Base-by-base conservation (phyloP, 23 red algal genomes). In the Pyropia haitanensis region DNA sequence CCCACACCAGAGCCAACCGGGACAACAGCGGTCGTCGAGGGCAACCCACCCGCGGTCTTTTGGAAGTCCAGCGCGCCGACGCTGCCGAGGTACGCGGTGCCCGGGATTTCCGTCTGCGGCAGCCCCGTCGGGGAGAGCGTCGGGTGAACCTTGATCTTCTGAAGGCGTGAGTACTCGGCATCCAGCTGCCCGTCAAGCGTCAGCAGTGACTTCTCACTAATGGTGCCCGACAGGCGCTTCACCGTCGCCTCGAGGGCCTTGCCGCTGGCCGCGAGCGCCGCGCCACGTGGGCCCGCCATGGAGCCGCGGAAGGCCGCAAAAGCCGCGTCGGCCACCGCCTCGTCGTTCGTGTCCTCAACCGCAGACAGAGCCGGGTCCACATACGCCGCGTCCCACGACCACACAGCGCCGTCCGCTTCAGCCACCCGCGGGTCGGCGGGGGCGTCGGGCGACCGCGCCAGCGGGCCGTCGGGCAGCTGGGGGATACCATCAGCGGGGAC, bases 71-170 rank as follows among this genome's bases (percentile, higher is more conserved):
- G 51, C 21, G 81, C 81, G 23, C 81, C 81, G 14, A 86, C 64
- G 25, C 71, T 68, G 2, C 27, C 19, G 27, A 68, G 18, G 44
- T 58, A 86, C 0, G 68, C 53, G 1, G 49, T 48, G 51, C 81
- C 81, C 1, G 81, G 81, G 68, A 86, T 77, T 52, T 86, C 81
- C 15, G 81, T 86, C 64, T 86, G 81, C 13, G 81, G 81, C 27
- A 44, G 59, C 16, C 81, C 81, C 16, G 60, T 68, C 12, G 71
- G 71, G n/a, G 70, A 75, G 53, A 76, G 67, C 27, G 49, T 68
- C 15, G 63, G 27, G 13, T 55, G 50, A 44, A 73, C 67, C 26
- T 58, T 15, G 49, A 88, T 88, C 18, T 79, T 66, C 30, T 88
- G 66, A 4, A 79, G 29, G 25, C 73, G 65, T 0, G 72, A 71